Evolutionary conservation across 2,329 filamentous ascomycete species (phyloP).

Genomic region (Akanthomyces muscarius): DNA sequence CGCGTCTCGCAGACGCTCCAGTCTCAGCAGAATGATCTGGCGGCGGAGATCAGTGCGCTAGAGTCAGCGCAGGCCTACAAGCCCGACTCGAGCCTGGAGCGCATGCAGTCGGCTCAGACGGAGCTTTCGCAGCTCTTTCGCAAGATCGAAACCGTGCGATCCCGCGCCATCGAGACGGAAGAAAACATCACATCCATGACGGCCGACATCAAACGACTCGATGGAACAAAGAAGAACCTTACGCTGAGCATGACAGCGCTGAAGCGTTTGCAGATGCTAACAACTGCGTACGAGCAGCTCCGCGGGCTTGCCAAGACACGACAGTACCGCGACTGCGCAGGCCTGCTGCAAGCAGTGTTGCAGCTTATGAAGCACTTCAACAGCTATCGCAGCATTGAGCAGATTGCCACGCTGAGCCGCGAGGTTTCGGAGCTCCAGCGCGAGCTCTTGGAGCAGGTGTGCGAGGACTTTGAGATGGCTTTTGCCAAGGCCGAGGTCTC

Average conservation of each 20-base stretch:
- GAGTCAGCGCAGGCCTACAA: constrained; percentile 77
- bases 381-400: constrained; percentile 94
- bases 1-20: constrained; percentile 71
- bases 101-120: constrained; percentile 85
- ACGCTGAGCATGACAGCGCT: constrained; percentile 96
- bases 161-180: constrained; percentile 86
- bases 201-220: constrained; percentile 94
- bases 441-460: constrained; percentile 93
- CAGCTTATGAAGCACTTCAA: constrained; percentile 99
- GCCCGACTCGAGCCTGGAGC: constrained; percentile 80
- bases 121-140: constrained; percentile 87
- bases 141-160: constrained; percentile 90
- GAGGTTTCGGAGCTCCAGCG: constrained; percentile 92
- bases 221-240: constrained; percentile 93
- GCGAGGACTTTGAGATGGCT: constrained; percentile 94
- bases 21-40: constrained; percentile 76
- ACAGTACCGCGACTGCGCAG: constrained; percentile 93
- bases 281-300: constrained; percentile 97
- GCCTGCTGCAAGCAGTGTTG: constrained; percentile 87
- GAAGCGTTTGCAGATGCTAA: constrained; percentile 96
- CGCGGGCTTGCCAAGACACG: constrained; percentile 75
- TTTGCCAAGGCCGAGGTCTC: constrained; percentile 85
- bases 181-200: constrained; percentile 98
- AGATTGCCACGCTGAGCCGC: constrained; percentile 88
- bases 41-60: constrained; percentile 69